Evolutionary conservation across 2,329 filamentous ascomycete genomes (phyloP), one percentile per base, ranked within the genome.

Genomic region (Beauveria sp.): DNA sequence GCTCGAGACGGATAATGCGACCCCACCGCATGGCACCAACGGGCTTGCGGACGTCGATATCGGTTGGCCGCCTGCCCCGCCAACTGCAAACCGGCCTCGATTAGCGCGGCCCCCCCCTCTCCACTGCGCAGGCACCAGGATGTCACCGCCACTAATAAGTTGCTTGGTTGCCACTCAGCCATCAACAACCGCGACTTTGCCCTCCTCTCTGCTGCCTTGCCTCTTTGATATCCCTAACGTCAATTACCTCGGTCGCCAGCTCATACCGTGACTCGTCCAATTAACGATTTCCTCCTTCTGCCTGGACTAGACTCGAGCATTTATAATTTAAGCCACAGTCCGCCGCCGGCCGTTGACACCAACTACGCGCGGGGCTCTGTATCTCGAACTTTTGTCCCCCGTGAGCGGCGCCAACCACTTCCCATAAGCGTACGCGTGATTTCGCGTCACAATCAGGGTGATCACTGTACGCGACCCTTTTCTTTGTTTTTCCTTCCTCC

Each of bases 101-200:
- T 40, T 50, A 57, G 55, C 55, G 54, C n/a, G 30, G 12, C 3
- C 16, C 37, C 41, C 12, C n/a, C 22, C 22, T 24, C 26, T 37
- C 40, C 55, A 34, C 34, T 47, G 28, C 30, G 26, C 48, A 52
- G 37, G 56, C 56, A 53, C 24, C 56, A 59, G 55, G 37, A 59
- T 41, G 56, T 59, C 56, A 59, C 48, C 40, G 46, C 48, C 40
- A 44, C 56, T 40, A 59, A 53, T 53, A 40, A 46, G 5, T 14
- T 26, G 26, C 26, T 26, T 26, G 26, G 43, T 59, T 52, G 47
- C 48, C 56, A 53, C 47, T 37, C 48, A 46, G 14, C 56, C 56
- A 59, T 59, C 56, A 52, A 46, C 56, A 52, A 44, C 53, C 48
- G 24, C 46, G 22, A 53, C 56, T 3, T 20, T 41, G 18, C 6